Conservation (phyloP, 345 rosid species). For the Pugionium dolabratum region DNA sequence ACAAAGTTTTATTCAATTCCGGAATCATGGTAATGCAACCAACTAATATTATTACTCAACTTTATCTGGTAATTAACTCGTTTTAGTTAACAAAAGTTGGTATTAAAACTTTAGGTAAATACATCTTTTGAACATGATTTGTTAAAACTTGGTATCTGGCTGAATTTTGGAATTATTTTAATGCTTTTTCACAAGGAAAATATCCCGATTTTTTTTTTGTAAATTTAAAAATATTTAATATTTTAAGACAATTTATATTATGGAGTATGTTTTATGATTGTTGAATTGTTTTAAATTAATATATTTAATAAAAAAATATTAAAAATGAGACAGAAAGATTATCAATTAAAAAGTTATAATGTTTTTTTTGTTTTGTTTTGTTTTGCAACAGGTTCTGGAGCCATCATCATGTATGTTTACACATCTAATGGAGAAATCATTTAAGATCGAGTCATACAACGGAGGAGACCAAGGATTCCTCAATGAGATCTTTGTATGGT, state of each 20-base stretch:
- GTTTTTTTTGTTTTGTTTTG: neutral
- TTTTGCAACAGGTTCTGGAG: constrained; percentile 48
- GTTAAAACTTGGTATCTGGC: neutral
- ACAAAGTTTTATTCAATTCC: constrained; percentile 58
- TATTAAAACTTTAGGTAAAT: no score
- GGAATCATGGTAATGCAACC: constrained; percentile 63
- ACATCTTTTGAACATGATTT: no score
- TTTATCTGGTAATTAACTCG: neutral
- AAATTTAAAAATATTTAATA: no score
- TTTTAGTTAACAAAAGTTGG: neutral
- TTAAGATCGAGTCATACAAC: constrained; percentile 55
- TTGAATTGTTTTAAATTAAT: no score
- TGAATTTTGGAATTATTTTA: neutral
- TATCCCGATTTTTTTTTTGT: no score
- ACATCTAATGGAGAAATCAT: constrained; percentile 49
- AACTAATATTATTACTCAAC: neutral
- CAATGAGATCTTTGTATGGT: constrained; percentile 78
- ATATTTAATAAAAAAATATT: no score
- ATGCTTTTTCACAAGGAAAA: no score
- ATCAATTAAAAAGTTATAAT: neutral
- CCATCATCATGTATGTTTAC: constrained; percentile 73
- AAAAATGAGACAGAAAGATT: no score
- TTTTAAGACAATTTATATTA: no score
- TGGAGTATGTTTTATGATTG: no score
- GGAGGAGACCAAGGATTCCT: constrained; percentile 94